These are phyloP conservation scores for Sarocladium strictum DNA, from an alignment of 2,329 filamentous ascomycete species.

Conservation along the genomic window DNA sequence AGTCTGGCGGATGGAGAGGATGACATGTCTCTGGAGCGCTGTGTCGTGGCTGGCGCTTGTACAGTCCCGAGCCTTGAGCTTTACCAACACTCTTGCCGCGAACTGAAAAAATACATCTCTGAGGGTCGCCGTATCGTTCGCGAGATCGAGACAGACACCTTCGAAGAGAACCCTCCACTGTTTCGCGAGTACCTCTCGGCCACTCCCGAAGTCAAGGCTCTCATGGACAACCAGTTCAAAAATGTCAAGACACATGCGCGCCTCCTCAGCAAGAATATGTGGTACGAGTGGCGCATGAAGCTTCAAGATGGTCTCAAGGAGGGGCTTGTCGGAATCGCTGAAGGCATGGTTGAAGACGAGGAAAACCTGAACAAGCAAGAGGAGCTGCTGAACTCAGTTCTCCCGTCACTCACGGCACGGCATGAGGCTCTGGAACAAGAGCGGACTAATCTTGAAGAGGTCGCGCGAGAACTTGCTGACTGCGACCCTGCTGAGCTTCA, in stretches of 20 bases:
- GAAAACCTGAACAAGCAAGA: slow-evolving; percentile 61
- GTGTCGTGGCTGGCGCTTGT: slow-evolving; percentile 83
- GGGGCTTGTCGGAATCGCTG: slow-evolving; percentile 67
- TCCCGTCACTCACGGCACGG: slow-evolving; percentile 60
- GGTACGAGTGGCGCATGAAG: slow-evolving; percentile 97
- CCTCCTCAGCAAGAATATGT: slow-evolving; percentile 87
- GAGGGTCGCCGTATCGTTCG: slow-evolving; percentile 86
- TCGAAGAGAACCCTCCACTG: slow-evolving; percentile 82
- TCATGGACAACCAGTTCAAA: slow-evolving; percentile 97
- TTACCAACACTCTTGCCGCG: slow-evolving; percentile 92
- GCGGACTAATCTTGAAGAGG: slow-evolving; percentile 60
- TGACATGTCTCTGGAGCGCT: slow-evolving; percentile 62
- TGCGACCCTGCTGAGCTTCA: slow-evolving; percentile 77
- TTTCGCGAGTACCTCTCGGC: slow-evolving; percentile 90
- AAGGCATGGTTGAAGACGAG: slow-evolving; percentile 73
- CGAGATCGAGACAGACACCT: slow-evolving; percentile 83
- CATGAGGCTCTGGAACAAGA: slow-evolving; percentile 58
- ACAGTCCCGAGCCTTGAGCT: slow-evolving; percentile 89
- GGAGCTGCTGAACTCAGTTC: slow-evolving; percentile 55
- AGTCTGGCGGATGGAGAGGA: slow-evolving; percentile 37
- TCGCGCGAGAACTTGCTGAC: slow-evolving; percentile 68
- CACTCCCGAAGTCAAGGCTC: slow-evolving; percentile 69
- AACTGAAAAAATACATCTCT: slow-evolving; percentile 94
- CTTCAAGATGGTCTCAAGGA: slow-evolving; percentile 75
- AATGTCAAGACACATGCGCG: slow-evolving; percentile 93